Conservation (phyloP, 257 asterid genomes). For the Verbena officinalis region DNA sequence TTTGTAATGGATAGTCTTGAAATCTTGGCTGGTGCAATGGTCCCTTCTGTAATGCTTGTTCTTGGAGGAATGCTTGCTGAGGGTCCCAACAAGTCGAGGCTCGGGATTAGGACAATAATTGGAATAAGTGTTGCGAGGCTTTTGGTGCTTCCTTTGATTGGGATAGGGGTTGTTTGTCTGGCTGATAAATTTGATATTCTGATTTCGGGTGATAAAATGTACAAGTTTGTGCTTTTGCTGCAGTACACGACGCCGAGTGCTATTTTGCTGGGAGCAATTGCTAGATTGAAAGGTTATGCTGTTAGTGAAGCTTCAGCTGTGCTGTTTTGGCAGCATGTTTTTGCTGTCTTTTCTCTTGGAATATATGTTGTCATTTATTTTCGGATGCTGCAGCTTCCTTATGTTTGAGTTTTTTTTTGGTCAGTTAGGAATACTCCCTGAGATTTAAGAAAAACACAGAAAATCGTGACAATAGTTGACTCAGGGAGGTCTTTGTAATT, state of each 20-base stretch:
- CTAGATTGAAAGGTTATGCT: slow-evolving; percentile 86
- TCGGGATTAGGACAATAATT: slow-evolving; percentile 68
- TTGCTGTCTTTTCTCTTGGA: slow-evolving; percentile 69
- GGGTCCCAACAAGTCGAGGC: slow-evolving; percentile 81
- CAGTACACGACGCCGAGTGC: slow-evolving; percentile 93
- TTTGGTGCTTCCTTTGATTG: slow-evolving; percentile 70
- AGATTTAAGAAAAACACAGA: too few relatives aligned
- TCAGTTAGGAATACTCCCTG: too few relatives aligned
- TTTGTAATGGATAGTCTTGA: slow-evolving; percentile 80
- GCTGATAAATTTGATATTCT: slow-evolving; percentile 61
- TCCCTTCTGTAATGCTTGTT: slow-evolving; percentile 86
- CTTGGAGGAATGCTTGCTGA: slow-evolving; percentile 98
- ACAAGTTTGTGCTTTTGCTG: slow-evolving; percentile 75
- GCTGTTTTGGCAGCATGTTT: slow-evolving; percentile 90
- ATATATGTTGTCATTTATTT: slow-evolving; percentile 66
- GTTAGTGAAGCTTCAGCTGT: slow-evolving; percentile 87
- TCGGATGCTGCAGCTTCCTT: slow-evolving; percentile 51
- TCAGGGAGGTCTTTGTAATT: too few relatives aligned
- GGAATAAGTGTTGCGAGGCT: slow-evolving; percentile 76
- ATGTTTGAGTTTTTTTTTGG: slow-evolving; percentile 30
- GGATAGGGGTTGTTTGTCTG: slow-evolving; percentile 58
- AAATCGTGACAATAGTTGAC: too few relatives aligned
- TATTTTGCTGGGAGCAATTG: slow-evolving; percentile 88
- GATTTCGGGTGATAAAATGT: slow-evolving; percentile 71
- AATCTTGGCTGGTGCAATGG: slow-evolving; percentile 84